Base-by-base conservation (phyloP, 2,329 filamentous ascomycete species). In the Cladosporium sp. region DNA sequence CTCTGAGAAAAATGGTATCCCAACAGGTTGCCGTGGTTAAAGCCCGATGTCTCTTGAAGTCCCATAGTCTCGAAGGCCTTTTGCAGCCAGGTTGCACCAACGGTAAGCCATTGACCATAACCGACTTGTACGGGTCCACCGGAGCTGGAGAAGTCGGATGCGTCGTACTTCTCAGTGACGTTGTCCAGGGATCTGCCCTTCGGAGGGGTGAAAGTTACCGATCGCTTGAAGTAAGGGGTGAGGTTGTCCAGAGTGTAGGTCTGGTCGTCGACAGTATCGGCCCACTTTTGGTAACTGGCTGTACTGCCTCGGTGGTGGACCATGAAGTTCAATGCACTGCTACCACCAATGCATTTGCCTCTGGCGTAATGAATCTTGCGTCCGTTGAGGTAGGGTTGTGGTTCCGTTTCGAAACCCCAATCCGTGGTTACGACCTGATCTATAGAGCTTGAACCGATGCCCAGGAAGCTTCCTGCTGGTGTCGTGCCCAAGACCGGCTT, bases 211-310 rank as follows among this genome's bases (percentile, higher is more conserved):
- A 71, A 70, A 4, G 64, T 65, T 1, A 68, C 21, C 26, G 63
- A 65, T 37, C 67, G 64, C 61, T 74, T 26, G 70, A 70, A 71
- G 62, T 68, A 71, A 46, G 69, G 66, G 67, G 74, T 55, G 46
- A 75, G 46, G 52, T 73, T 71, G 49, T 70, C 68, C 56, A 71
- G 76, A 4, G 67, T 68, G 53, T 74, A 75, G 56, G 73, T 66
- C 49, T 75, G 52, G 60, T 80, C 78, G 10, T 69, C 75, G 10
- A 79, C 77, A 28, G 71, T 67, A 50, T 79, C 72, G 0, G 77
- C 77, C 78, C 78, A 80, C 52, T 66, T 66, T 59, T 76, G 71
- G 65, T 77, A 71, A 18, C 72, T 71, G 6, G 69, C 74, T 14
- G 64, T 68, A 3, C 74, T 78, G 3, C 73, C 71, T 23, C 76